A percentile compares a stretch with the other conserved stretches of the same genome.
Evolutionary conservation across 805 yeast genomes (phyloP).

Genomic region (Limtongia smithiae): DNA sequence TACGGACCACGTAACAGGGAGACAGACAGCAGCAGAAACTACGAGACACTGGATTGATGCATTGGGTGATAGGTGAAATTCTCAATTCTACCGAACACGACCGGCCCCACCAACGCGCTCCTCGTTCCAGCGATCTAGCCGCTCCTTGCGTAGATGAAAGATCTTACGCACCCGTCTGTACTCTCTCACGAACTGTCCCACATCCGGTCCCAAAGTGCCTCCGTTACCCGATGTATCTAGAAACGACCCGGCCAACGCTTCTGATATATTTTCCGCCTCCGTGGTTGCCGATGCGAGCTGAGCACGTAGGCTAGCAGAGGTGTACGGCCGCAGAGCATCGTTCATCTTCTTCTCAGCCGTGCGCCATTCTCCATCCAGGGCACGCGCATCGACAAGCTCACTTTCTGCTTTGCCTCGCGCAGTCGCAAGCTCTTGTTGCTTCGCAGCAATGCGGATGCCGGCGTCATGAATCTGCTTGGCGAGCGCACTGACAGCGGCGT

Average conservation of each 20-base stretch:
- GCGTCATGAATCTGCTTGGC: constrained; percentile 4
- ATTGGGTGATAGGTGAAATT: too few species aligned
- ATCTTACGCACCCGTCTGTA: constrained; percentile 44
- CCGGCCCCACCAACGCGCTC: constrained; percentile 41
- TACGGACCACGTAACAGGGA: too few species aligned
- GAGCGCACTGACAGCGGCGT: constrained; percentile 4
- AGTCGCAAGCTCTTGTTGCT: constrained; percentile 1
- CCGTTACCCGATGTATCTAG: constrained; percentile 28
- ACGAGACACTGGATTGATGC: too few species aligned
- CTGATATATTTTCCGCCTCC: constrained; percentile 39
- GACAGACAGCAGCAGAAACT: too few species aligned
- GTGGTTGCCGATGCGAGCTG: constrained; percentile 15
- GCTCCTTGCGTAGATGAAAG: constrained; percentile 48
- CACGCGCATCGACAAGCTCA: constrained; percentile 12
- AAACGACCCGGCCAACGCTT: constrained; percentile 39
- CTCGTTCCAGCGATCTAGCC: constrained; percentile 47
- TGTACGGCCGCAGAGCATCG: constrained; percentile 13
- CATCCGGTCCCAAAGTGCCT: constrained; percentile 27
- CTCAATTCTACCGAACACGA: not conserved
- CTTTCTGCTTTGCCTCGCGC: constrained; percentile 7
- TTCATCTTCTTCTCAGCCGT: constrained; percentile 14
- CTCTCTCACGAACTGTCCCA: constrained; percentile 42
- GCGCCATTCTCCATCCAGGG: constrained; percentile 19
- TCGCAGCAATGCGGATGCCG: constrained; percentile 8
- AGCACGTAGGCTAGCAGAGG: constrained; percentile 7